Base-by-base conservation (phyloP, 2,329 filamentous ascomycete species). In the Fusarium longipes region DNA sequence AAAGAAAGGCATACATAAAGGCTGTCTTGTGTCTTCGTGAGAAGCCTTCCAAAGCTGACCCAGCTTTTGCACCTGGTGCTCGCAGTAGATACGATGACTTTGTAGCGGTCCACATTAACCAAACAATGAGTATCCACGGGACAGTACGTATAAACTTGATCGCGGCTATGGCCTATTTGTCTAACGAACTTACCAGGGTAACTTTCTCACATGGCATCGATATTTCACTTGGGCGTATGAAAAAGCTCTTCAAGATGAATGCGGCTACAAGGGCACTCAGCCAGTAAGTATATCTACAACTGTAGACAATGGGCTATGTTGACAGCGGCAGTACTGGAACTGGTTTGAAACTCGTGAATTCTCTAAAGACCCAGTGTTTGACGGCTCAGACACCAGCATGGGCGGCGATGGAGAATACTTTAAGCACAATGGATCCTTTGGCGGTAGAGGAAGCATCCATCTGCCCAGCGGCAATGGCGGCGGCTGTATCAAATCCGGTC, bases 161-260 rank as follows among this genome's bases (percentile, higher is more conserved):
- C 15, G 4, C 1, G 10, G 14, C 10, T 9, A 1, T 2, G 0
- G 3, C 4, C 1, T 2, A 9, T 2, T 1, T 8, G 32, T 32
- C 52, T 57, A 20, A 59, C 14, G 1, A 4, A 1, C 0, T 1
- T 8, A 6, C 0, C 0, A 59, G 55, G 45, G 57, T 1, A 61
- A 61, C 22, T 61, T 61, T 8, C 35, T 61, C 9, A 61, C 56
- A 4, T 61, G 57, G 57, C 57, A 61, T 45, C 57, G 56, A 5
- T 60, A 61, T 24, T 61, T 11, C 3, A 44, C 40, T 0, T 60
- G 57, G 56, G 56, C 56, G 0, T 61, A 54, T 2, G 56, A 61
- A 3, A 61, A 54, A 5, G 33, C 57, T 11, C 39, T 61, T 3
- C 45, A n/a, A 8, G 56, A 61, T 29, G 57, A 61, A 18, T 61